Evolutionary conservation across 2,329 filamentous ascomycete species (phyloP).

Genomic region (Aspergillus nomiae): DNA sequence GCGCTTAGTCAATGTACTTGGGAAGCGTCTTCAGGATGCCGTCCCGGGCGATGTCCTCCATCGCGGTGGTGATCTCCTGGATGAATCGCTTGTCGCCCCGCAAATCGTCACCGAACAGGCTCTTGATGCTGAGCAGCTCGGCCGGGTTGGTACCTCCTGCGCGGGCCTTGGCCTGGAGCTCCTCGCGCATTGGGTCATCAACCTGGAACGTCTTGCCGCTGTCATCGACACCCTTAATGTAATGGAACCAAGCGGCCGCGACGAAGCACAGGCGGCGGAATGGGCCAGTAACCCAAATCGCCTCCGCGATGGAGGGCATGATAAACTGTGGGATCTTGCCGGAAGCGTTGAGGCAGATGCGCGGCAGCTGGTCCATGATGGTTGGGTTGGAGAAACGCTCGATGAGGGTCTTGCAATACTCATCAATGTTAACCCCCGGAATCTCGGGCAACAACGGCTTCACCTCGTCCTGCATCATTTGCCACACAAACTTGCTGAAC

Average conservation of each 20-base stretch:
- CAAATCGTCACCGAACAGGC: constrained; percentile 56
- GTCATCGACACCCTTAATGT: constrained; percentile 55
- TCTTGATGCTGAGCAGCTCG: constrained; percentile 49
- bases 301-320: constrained; percentile 42
- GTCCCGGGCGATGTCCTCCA: constrained; percentile 51
- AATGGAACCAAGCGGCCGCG: constrained; percentile 54
- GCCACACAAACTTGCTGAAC: constrained; percentile 52
- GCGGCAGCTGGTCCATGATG: constrained; percentile 58
- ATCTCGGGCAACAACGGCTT: constrained; percentile 56
- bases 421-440: constrained; percentile 53
- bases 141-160: constrained; percentile 47
- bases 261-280: constrained; percentile 53
- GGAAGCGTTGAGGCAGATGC: constrained; percentile 54
- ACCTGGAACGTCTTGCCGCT: constrained; percentile 42
- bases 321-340: constrained; percentile 56
- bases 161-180: constrained; percentile 50
- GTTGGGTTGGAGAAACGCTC: constrained; percentile 60
- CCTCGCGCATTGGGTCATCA: constrained; percentile 54
- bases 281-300: constrained; percentile 49
- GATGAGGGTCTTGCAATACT: constrained; percentile 56
- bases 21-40: constrained; percentile 54
- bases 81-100: constrained; percentile 53
- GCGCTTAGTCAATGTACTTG: constrained; percentile 49
- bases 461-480: constrained; percentile 60
- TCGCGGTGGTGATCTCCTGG: constrained; percentile 49